phyloP scores from a whole-genome alignment of 2,329 filamentous ascomycete species.

The Rhynchosporium agropyri region DNA sequence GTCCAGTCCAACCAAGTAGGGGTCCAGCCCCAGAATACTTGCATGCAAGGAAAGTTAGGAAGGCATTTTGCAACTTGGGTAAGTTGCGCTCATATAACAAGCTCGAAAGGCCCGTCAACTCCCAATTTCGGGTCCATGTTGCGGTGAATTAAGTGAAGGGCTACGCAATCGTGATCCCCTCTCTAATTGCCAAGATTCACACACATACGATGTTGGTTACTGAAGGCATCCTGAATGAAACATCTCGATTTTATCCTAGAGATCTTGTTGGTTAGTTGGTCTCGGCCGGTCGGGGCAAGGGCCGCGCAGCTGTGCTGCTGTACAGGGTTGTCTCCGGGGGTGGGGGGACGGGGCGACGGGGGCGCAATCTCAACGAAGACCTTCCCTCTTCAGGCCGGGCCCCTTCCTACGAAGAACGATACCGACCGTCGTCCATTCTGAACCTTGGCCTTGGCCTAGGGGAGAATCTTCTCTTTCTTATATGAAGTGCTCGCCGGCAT shows the following conservation, averaged over 20 bases:
- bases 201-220: background rate
- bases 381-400: constrained; percentile 9
- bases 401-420: constrained; percentile 1
- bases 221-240: background rate
- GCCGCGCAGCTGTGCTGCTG: background rate
- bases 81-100: no score
- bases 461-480: constrained; percentile 9
- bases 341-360: no score
- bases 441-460: constrained; percentile 3
- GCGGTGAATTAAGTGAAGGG: no score
- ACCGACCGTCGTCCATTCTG: background rate
- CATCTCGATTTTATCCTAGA: background rate
- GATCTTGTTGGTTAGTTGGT: constrained; percentile 2
- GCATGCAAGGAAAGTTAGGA: background rate
- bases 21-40: background rate
- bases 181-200: background rate
- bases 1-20: constrained; percentile 7
- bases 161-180: background rate
- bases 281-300: constrained; percentile 8
- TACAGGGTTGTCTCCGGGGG: constrained; percentile 10
- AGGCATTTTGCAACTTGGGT: background rate
- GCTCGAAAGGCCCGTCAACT: no score
- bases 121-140: no score
- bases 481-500: constrained; percentile 1
- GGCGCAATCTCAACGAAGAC: constrained; percentile 14